These are phyloP conservation scores for Paramecium primaurelia DNA, from an alignment of 73 alveolate species.

Conservation along the genomic window DNA sequence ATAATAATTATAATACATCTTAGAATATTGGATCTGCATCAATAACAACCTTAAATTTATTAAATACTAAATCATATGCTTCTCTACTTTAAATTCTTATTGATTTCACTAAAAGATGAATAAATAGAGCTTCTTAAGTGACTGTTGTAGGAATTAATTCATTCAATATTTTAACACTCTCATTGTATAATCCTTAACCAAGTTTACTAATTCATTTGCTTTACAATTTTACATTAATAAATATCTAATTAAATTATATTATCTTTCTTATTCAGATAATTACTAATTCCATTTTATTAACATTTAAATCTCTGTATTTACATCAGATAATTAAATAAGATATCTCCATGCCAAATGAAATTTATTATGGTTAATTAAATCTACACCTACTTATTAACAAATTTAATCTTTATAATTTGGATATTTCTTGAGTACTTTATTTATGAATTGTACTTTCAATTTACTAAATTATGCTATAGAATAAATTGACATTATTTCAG, in stretches of 20 bases:
- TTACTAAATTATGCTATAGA: not conserved
- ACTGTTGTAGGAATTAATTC: constrained; percentile 8
- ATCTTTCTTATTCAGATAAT: constrained; percentile 6
- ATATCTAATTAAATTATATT: constrained; percentile 22
- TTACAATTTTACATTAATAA: not conserved
- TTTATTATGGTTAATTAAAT: constrained; percentile 3
- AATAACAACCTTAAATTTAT: not conserved
- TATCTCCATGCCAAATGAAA: constrained; percentile 50
- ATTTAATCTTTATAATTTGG: not conserved
- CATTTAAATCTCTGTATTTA: not conserved
- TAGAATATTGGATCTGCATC: not conserved
- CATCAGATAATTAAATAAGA: not conserved
- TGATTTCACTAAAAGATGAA: not conserved
- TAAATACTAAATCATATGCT: not conserved
- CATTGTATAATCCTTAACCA: not conserved
- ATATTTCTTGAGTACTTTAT: not conserved
- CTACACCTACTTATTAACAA: constrained; percentile 17
- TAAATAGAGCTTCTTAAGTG: not conserved
- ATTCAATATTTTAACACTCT: not conserved
- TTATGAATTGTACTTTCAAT: not conserved
- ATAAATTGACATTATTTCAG: not conserved
- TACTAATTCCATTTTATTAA: not conserved
- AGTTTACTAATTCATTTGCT: not conserved
- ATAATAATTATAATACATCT: not conserved
- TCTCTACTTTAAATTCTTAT: not conserved